Base-by-base conservation (phyloP, 257 asterid genomes). In the Solanum medicagineum region DNA sequence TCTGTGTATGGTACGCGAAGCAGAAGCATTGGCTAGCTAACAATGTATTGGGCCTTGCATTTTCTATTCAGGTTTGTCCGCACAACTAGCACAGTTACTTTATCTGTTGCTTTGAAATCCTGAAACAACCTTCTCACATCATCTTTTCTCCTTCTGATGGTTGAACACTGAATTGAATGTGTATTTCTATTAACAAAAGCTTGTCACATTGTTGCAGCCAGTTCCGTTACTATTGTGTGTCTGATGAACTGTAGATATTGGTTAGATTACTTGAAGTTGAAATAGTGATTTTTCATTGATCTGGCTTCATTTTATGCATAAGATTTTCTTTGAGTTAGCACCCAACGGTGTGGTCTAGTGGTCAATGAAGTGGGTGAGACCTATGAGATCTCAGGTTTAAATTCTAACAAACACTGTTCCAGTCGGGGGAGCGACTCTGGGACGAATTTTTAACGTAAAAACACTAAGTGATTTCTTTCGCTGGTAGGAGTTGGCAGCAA, bases 21-120 rank as follows among this genome's bases (percentile, higher is more conserved):
- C 86, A 93, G 94, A 97, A 97, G 94, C 99, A 97, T 86, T 97
- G 99, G 99, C 94, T 95, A 19, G 98, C 99, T 83, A 97, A 95
- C 92, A 97, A 97, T 85, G 90, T 93, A 62, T 89, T 97, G 94
- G 98, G 99, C 73, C 98, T 95, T 59, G 95, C 98, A 53, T 97
- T 97, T 90, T 92, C 94, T 94, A 91, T 97, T 92, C 99, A 96
- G 98, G 98, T 96, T 81, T 63, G 81, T 69, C 83, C 51, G 47
- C 26, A 16, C 16, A 75, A 77, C 44, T 24, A 77, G 47, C 63
- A 19, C 13, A 22, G 63, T 77, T 77, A 9, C 83, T 1, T 26
- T 22, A 1, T 77, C 47, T 51, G 63, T 77, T 26, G 47, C 47
- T 77, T 77, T 77, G 42, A 24, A 1, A 77, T 77, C 24, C 8